Evolutionary conservation across 2,329 filamentous ascomycete genomes (phyloP), one percentile per base, ranked within the genome.

Genomic region (Cryphonectria japonica): DNA sequence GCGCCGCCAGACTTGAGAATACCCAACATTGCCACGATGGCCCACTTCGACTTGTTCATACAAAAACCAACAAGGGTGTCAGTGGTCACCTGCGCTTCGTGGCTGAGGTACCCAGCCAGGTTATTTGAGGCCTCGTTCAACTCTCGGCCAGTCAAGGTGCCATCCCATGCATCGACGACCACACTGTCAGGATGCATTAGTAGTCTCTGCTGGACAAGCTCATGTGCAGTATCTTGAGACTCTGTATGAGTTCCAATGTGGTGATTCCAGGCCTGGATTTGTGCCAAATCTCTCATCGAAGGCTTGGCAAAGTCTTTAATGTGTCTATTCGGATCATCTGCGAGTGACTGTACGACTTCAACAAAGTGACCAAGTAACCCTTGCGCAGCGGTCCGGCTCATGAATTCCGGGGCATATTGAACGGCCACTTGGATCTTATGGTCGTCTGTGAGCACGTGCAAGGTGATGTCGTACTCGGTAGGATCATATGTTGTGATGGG

Each of bases 1-100:
- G 70, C 76, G 16, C 73, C 75, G 19, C 76, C 76, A 16, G 74
- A 67, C 68, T 76, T 74, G 37, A 76, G 62, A 46, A 76, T 67
- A 19, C 69, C 75, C 32, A 76, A 34, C 65, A 76, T 74, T 13
- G 71, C 67, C 8, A 75, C 64, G 3, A 74, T 63, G 14, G 72
- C 69, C 61, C 50, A 69, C 6, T 39, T 19, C 13, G 72, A 73
- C 65, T 75, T 76, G n/a, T 72, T 68, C n/a, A 75, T 72, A 29
- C 70, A 74, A 1, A 76, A 65, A 14, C 69, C 69, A 19, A 75
- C 67, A n/a, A 73, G 61, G 37, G 46, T 60, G 19, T 70, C 74
- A 59, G 39, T 59, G 7, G 69, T 68, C 32, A 75, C 68, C 34
- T 52, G 46, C n/a, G 46, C 22, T 52, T 52, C 22, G 19, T 7